Percentiles rank a stretch among this genome's conserved stretches.
phyloP scores from a whole-genome alignment of 2,329 filamentous ascomycete genomes.

The Ascochyta clinopodiicola region DNA sequence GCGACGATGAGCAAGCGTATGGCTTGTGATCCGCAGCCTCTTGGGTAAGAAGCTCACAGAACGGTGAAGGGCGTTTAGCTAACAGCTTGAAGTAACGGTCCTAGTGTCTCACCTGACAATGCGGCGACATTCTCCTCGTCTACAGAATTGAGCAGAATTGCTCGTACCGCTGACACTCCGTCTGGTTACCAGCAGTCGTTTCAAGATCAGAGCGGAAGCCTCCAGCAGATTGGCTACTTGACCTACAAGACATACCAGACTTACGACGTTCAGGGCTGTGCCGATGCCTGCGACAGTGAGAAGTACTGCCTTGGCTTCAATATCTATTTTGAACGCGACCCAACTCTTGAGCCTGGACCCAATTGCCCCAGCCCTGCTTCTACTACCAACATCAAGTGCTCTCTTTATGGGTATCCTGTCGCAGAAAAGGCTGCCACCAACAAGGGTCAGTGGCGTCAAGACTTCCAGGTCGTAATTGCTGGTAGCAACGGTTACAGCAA shows the following conservation, averaged over 20 bases:
- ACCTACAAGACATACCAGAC: conserved; percentile 29
- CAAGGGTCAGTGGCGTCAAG: conserved; percentile 29
- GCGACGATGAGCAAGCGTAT: too few relatives aligned
- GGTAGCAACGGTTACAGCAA: conserved; percentile 42
- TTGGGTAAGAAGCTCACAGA: too few relatives aligned
- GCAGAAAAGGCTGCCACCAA: conserved; percentile 26
- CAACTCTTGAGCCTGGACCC: conserved; percentile 18
- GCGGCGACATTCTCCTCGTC: too few relatives aligned
- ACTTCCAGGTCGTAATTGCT: conserved; percentile 35
- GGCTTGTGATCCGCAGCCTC: too few relatives aligned
- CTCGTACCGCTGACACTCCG: conserved; percentile 19
- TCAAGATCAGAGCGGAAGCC: conserved; percentile 21
- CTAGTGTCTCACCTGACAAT: too few relatives aligned
- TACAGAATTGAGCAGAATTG: background rate
- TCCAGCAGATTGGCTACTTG: conserved; percentile 36
- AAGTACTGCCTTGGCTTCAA: conserved; percentile 39
- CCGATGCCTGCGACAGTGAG: conserved; percentile 30
- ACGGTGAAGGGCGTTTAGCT: too few relatives aligned
- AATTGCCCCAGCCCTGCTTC: conserved; percentile 28
- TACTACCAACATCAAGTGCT: conserved; percentile 37
- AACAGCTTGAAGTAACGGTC: too few relatives aligned
- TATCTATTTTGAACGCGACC: conserved; percentile 39
- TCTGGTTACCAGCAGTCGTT: conserved; percentile 27
- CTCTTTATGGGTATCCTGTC: conserved; percentile 39
- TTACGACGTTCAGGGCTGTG: conserved; percentile 27